These are phyloP conservation scores for Inga oerstediana DNA, from an alignment of 306 rosid species.

Conservation along the genomic window DNA sequence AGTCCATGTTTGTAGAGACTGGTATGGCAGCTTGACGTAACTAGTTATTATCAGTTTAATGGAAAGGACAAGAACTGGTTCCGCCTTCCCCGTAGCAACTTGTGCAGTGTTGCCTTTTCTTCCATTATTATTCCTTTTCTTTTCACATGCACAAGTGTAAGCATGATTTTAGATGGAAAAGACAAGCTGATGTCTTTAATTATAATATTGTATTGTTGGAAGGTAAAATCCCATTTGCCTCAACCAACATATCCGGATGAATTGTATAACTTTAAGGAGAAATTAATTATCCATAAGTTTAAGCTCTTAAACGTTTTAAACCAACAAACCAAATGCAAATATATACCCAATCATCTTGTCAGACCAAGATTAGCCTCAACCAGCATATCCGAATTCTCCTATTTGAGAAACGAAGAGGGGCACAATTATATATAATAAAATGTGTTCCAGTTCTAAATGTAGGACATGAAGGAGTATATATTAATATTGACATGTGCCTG, in stretches of 20 bases:
- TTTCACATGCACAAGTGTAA: neutral
- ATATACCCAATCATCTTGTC: neutral
- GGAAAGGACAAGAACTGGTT: neutral
- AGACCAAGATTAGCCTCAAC: neutral
- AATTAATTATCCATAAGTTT: neutral
- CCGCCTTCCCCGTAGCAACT: neutral
- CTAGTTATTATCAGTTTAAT: neutral
- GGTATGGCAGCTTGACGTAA: constrained; percentile 4
- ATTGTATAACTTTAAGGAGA: neutral
- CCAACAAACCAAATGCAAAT: neutral
- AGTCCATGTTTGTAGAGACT: neutral
- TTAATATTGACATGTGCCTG: neutral
- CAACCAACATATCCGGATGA: neutral
- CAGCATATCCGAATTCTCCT: neutral
- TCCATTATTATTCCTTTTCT: neutral
- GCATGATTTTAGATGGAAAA: neutral
- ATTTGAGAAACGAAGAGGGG: neutral
- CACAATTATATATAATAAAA: neutral
- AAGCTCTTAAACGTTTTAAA: neutral
- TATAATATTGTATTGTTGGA: neutral
- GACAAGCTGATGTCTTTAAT: neutral
- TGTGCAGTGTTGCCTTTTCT: neutral
- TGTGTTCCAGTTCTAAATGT: neutral
- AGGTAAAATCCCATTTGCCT: neutral
- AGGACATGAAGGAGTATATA: too few species aligned